Base-by-base conservation (phyloP, 2,329 filamentous ascomycete species). In the Xylariaceae sp. region DNA sequence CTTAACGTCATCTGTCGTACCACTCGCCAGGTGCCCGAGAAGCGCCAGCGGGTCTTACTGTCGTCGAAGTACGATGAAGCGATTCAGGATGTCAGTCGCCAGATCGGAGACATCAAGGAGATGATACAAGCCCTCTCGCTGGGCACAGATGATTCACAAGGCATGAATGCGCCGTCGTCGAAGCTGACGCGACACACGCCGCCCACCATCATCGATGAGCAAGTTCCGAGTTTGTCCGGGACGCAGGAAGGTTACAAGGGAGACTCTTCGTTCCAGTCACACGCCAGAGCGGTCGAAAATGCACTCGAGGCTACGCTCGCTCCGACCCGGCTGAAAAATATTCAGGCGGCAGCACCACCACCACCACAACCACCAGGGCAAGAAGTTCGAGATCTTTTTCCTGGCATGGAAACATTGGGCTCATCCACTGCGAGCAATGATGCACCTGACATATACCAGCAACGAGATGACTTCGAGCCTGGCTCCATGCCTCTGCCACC, bases 1-100 rank as follows among this genome's bases (percentile, higher is more conserved):
- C 53, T 57, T 12, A 51, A 53, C 4, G 47, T 60, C 4, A 30
- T 47, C 22, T 61, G 59, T 39, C 56, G 55, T 33, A 52, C 44
- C 11, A 51, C 55, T 4, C 42, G 49, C 11, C 45, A 47, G 12
- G 34, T 48, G 0, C 39, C 51, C 16, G 57, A 61, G 42, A 59
- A 59, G 40, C 53, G 56, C n/a, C 59, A 61, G 31, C 54, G 59
- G 8, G 53, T 60, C n/a, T 44, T 60, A 11, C 31, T 61, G 34
- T 60, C 59, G 12, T 46, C 57, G 3, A 56, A 50, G 18, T 60
- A 60, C 37, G 57, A 60, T 28, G 59, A 61, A 19, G 51, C 57
- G 9, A 47, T 61, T n/a, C 54, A 57, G 34, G 56, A 57, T 31
- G 52, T 60, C 29, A 50, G 51, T 34, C 48, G 45, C 4, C 56